Evolutionary conservation across 768 basidiomycete genomes (phyloP).

Genomic region (Tricholoma terreum): DNA sequence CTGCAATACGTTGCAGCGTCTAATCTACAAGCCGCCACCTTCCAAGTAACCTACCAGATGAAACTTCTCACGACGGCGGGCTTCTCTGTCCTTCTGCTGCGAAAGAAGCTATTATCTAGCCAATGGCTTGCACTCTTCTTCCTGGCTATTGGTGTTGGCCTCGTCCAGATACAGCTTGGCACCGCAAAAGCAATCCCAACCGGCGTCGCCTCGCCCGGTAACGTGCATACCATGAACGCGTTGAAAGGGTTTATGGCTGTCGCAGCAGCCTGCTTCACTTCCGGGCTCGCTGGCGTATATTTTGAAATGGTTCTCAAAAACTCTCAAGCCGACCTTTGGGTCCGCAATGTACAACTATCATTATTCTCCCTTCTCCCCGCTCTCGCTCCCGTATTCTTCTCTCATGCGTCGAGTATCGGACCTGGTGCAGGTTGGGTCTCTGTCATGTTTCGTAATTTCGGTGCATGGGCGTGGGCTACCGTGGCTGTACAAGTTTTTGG

Average conservation of each 20-base stretch:
- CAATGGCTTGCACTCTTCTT: constrained; percentile 87
- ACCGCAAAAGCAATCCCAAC: constrained; percentile 22
- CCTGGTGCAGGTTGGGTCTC: constrained; percentile 38
- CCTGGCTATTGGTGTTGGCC: constrained; percentile 84
- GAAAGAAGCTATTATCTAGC: constrained; percentile 63
- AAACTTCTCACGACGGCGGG: constrained; percentile 93
- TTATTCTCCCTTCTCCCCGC: constrained; percentile 93
- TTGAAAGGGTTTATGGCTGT: constrained; percentile 89
- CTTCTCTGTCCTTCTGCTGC: constrained; percentile 80
- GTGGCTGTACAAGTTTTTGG: constrained; percentile 89
- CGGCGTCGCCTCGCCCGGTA: constrained; percentile 19
- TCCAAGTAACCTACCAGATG: constrained; percentile 97
- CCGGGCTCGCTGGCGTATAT: constrained; percentile 95
- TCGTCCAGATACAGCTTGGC: constrained; percentile 79
- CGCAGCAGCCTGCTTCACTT: constrained; percentile 87
- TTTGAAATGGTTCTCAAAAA: constrained; percentile 98
- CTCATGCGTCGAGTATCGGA: constrained; percentile 28
- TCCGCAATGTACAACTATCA: constrained; percentile 94
- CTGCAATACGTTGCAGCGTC: constrained; percentile 94
- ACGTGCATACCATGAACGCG: constrained; percentile 66
- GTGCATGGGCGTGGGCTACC: constrained; percentile 93
- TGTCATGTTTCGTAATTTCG: constrained; percentile 80
- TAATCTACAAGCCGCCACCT: constrained; percentile 92
- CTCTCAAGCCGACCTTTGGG: constrained; percentile 88
- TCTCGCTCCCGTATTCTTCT: constrained; percentile 69